Evolutionary conservation across 768 basidiomycete species (phyloP).

Genomic region (Inosperma sp.): DNA sequence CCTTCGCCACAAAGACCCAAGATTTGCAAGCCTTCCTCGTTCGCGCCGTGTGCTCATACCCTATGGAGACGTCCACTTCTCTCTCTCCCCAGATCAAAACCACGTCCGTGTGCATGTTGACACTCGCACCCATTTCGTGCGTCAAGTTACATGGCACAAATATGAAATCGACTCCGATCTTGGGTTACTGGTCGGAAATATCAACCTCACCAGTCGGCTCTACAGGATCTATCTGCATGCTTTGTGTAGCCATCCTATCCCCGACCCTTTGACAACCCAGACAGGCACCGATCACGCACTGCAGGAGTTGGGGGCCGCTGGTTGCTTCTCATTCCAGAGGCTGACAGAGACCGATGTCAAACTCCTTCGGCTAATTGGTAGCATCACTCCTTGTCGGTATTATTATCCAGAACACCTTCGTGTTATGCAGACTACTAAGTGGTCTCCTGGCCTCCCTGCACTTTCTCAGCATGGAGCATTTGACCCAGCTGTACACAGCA

Average conservation of each 20-base stretch:
- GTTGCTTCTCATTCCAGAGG: slow-evolving; percentile 37
- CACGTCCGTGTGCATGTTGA: slow-evolving; percentile 24
- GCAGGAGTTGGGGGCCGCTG: slow-evolving; percentile 33
- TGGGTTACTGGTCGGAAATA: slow-evolving; percentile 28
- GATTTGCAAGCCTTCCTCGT: slow-evolving; percentile 15
- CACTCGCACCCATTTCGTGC: slow-evolving; percentile 15
- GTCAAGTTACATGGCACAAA: slow-evolving; percentile 15
- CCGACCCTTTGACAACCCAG: slow-evolving; percentile 40
- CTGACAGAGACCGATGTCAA: slow-evolving; percentile 26
- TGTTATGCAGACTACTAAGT: slow-evolving; percentile 38
- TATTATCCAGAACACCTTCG: slow-evolving; percentile 37
- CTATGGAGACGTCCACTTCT: slow-evolving; percentile 25
- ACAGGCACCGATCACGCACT: slow-evolving; percentile 45
- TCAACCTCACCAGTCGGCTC: slow-evolving; percentile 27
- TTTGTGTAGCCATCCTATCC: slow-evolving; percentile 36
- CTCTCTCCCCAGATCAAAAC: slow-evolving; percentile 11
- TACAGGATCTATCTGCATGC: slow-evolving; percentile 43
- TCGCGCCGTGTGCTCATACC: slow-evolving; percentile 38
- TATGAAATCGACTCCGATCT: slow-evolving; percentile 34
- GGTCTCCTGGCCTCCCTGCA: slow-evolving; percentile 24
- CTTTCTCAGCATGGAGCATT: slow-evolving; percentile 29
- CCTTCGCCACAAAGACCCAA: slow-evolving; percentile 22
- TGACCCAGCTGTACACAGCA: slow-evolving; percentile 19
- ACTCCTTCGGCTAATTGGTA: slow-evolving; percentile 31
- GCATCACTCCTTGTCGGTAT: slow-evolving; percentile 30